These are phyloP conservation scores for Tricholoma flavovirens DNA, from an alignment of 768 basidiomycete genomes.

Conservation along the genomic window DNA sequence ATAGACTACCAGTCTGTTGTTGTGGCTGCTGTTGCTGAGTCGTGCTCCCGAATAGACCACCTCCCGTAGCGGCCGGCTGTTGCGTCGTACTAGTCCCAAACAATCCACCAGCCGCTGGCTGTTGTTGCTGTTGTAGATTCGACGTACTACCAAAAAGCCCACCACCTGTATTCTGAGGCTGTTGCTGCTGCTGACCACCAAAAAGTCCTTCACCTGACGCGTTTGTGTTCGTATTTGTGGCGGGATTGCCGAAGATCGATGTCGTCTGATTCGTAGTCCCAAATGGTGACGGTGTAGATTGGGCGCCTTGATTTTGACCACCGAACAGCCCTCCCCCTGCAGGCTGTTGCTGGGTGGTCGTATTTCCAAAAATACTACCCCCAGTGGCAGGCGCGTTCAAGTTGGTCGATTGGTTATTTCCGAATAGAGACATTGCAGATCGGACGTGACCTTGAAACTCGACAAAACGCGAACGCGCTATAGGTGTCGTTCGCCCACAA, in stretches of 20 bases:
- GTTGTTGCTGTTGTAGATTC: slow-evolving; percentile 4
- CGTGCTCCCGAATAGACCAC: slow-evolving; percentile 27
- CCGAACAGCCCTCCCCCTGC: slow-evolving; percentile 26
- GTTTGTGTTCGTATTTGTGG: slow-evolving; percentile 8
- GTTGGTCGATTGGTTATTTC: slow-evolving; percentile 10
- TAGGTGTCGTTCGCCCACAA: too few relatives aligned
- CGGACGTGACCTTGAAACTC: not conserved
- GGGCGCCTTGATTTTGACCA: slow-evolving; percentile 11
- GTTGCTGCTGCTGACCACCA: slow-evolving; percentile 15
- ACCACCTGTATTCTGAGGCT: slow-evolving; percentile 15
- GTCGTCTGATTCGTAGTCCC: slow-evolving; percentile 11
- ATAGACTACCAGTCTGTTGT: slow-evolving; percentile 23
- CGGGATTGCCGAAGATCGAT: slow-evolving; percentile 12
- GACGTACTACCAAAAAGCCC: slow-evolving; percentile 21
- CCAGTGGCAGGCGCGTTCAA: slow-evolving; percentile 8
- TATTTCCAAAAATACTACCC: slow-evolving; percentile 24
- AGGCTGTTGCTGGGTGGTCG: slow-evolving; percentile 18
- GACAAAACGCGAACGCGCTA: not conserved
- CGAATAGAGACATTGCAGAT: slow-evolving; percentile 17
- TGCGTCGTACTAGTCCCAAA: slow-evolving; percentile 20
- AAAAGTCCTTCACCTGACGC: slow-evolving; percentile 15
- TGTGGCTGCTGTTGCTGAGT: slow-evolving; percentile 12
- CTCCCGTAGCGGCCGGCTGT: slow-evolving; percentile 14
- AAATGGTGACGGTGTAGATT: slow-evolving; percentile 9
- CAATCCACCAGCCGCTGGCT: slow-evolving; percentile 18